A percentile compares a stretch with the other conserved stretches of the same genome.
Evolutionary conservation across 495 filamentous ascomycete species (phyloP).

Genomic region (Hapsidospora chrysogenum): DNA sequence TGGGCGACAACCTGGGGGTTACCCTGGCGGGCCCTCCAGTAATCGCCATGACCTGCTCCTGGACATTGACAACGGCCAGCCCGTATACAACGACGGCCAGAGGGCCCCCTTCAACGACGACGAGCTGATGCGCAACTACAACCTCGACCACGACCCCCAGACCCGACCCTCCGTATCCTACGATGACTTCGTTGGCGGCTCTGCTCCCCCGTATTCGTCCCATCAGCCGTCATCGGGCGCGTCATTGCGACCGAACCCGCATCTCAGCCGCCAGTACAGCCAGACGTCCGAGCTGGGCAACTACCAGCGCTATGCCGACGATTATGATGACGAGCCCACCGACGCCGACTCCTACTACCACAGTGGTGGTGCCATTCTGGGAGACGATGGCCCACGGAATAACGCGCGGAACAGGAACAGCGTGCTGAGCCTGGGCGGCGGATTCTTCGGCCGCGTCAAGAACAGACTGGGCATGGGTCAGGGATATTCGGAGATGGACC

Average conservation of each 20-base stretch:
- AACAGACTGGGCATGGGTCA: slow-evolving; percentile 82
- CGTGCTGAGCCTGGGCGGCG: slow-evolving; percentile 70
- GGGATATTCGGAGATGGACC: slow-evolving; percentile 95
- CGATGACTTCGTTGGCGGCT: slow-evolving; percentile 81
- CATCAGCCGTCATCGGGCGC: slow-evolving; percentile 18
- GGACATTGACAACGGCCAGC: slow-evolving; percentile 53
- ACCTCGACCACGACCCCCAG: slow-evolving; percentile 46
- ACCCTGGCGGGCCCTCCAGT: slow-evolving; percentile 39
- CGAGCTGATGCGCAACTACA: slow-evolving; percentile 51
- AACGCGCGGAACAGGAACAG: slow-evolving; percentile 64
- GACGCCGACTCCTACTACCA: slow-evolving; percentile 56
- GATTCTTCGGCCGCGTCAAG: slow-evolving; percentile 71
- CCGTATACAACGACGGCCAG: slow-evolving; percentile 55
- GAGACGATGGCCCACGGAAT: slow-evolving; percentile 28
- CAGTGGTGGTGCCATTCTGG: slow-evolving; percentile 35
- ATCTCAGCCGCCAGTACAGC: slow-evolving; percentile 47
- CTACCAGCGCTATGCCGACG: slow-evolving; percentile 79
- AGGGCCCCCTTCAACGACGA: slow-evolving; percentile 62
- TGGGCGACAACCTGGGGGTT: slow-evolving; percentile 38
- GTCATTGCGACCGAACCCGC: slow-evolving; percentile 16
- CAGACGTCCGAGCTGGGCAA: slow-evolving; percentile 73
- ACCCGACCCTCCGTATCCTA: slow-evolving; percentile 79
- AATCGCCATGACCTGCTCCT: slow-evolving; percentile 55
- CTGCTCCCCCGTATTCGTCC: not conserved
- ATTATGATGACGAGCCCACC: slow-evolving; percentile 59